phyloP scores from a whole-genome alignment of 495 filamentous ascomycete genomes.

The Lepidopterella palustris region DNA sequence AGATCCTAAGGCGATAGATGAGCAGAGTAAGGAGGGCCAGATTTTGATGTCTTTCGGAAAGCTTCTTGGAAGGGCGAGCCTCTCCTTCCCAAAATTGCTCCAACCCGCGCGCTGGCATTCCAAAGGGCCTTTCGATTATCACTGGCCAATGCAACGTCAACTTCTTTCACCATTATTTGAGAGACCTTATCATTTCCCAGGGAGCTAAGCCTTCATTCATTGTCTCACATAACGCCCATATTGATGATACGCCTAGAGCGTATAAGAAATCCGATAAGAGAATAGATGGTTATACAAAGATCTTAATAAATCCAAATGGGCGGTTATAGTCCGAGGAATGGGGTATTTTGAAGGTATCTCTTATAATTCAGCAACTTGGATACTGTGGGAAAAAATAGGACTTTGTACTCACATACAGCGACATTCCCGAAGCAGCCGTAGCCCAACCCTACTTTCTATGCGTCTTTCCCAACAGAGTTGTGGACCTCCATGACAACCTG shows the following conservation, averaged over 20 bases:
- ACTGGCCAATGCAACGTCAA: slow-evolving; percentile 59
- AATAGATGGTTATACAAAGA: slow-evolving; percentile 48
- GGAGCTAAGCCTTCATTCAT: slow-evolving; percentile 53
- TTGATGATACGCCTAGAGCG: slow-evolving; percentile 53
- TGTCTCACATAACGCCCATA: slow-evolving; percentile 48
- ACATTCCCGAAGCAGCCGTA: no score
- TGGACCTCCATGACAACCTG: no score
- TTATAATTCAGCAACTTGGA: background rate
- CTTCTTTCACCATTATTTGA: slow-evolving; percentile 50
- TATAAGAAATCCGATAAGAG: slow-evolving; percentile 66
- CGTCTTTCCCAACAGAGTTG: no score
- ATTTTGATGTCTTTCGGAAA: slow-evolving; percentile 55
- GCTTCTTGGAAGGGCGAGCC: slow-evolving; percentile 51
- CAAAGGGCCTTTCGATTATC: slow-evolving; percentile 43
- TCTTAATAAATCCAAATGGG: slow-evolving; percentile 36
- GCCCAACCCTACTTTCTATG: no score
- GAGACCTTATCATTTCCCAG: slow-evolving; percentile 53
- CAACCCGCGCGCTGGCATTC: slow-evolving; percentile 1
- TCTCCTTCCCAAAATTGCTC: background rate
- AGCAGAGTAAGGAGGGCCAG: slow-evolving; percentile 33
- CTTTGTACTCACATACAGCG: no score
- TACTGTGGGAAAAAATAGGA: background rate
- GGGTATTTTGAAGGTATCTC: background rate
- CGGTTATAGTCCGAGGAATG: slow-evolving; percentile 7
- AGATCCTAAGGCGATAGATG: slow-evolving; percentile 35